Base-by-base conservation (phyloP, 2,329 filamentous ascomycete genomes). In the Hypocrella siamensis region DNA sequence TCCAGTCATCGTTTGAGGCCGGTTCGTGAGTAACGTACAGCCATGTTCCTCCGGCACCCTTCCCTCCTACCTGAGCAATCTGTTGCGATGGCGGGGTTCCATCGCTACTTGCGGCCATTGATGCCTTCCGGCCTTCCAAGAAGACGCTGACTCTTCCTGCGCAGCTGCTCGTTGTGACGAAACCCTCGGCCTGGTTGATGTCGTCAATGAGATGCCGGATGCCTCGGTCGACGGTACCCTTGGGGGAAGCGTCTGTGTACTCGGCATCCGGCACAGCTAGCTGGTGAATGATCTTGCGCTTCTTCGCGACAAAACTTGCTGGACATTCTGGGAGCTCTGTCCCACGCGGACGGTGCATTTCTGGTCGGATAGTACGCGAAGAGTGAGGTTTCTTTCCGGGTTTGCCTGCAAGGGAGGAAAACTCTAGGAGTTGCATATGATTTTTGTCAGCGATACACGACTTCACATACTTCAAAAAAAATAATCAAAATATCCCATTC, bases 161-260 rank as follows among this genome's bases (percentile, higher is more conserved):
- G 51, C 88, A 96, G 53, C 85, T 93, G 56, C 85, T 93, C 3
- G 86, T 94, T 2, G 88, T 94, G 21, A 92, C 84, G 26, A 86
- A 69, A 2, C 82, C 84, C 2, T 75, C 67, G 5, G 78, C 48
- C 2, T 46, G 51, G 53, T 96, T 96, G 50, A 96, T 78, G 42
- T 79, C 73, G 31, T 67, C 65, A 38, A 96, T 85, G 33, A 94
- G 61, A 16, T 75, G 65, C 29, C 77, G 69, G 41, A 96, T 85
- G 1, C 75, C 79, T 30, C 61, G 70, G 51, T 96, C 88, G 15
- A 96, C 70, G 1, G 75, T 79, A 12, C 86, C 88, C 58, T 94
- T 94, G 3, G 88, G 86, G 2, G 83, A 93, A 6, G 79, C 67
- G 54, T 94, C 88, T 26, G 72, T 70, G 54, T 93, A 93, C 36